Percentiles rank a stretch among this genome's conserved stretches.
Evolutionary conservation across 148 eudicot species (phyloP).

Genomic region (Chenopodium formosanum): DNA sequence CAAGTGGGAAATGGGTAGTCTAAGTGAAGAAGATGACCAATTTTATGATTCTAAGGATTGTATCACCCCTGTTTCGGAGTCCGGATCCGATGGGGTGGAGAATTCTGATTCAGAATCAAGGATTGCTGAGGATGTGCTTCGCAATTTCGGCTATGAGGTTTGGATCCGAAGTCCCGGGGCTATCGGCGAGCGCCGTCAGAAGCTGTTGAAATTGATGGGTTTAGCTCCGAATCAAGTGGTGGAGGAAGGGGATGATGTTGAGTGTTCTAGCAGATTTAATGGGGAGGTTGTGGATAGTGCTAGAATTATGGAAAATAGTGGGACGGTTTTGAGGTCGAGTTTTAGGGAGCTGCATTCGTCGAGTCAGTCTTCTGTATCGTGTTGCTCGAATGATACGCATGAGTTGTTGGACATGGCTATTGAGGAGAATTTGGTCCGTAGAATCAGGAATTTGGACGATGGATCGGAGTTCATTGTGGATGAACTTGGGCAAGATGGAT

Average conservation of each 20-base stretch:
- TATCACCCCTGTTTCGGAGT: conserved; percentile 57
- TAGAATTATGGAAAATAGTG: conserved; percentile 43
- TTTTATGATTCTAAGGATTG: conserved; percentile 74
- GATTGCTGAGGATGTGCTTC: conserved; percentile 24
- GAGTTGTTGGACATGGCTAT: conserved; percentile 35
- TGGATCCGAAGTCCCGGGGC: conserved; percentile 64
- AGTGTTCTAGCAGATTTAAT: conserved; percentile 15
- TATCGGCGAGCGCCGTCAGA: conserved; percentile 56
- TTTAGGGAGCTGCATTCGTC: conserved; percentile 35
- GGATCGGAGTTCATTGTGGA: conserved; percentile 54
- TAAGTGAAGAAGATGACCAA: conserved; percentile 45
- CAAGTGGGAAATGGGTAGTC: conserved; percentile 29
- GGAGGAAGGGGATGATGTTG: conserved; percentile 21
- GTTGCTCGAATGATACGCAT: conserved; percentile 35
- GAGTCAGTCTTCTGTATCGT: conserved; percentile 37
- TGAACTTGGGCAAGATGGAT: conserved; percentile 48
- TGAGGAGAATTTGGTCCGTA: conserved; percentile 33
- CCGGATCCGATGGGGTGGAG: conserved; percentile 43
- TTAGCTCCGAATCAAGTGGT: conserved; percentile 27
- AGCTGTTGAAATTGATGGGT: conserved; percentile 62
- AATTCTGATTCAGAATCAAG: conserved; percentile 39
- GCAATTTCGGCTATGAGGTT: conserved; percentile 50
- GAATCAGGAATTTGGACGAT: conserved; percentile 56
- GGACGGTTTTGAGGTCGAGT: conserved; percentile 45
- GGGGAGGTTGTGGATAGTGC: conserved; percentile 22